Base-by-base conservation (phyloP, 805 yeast species). In the Teunomyces kruisii region DNA sequence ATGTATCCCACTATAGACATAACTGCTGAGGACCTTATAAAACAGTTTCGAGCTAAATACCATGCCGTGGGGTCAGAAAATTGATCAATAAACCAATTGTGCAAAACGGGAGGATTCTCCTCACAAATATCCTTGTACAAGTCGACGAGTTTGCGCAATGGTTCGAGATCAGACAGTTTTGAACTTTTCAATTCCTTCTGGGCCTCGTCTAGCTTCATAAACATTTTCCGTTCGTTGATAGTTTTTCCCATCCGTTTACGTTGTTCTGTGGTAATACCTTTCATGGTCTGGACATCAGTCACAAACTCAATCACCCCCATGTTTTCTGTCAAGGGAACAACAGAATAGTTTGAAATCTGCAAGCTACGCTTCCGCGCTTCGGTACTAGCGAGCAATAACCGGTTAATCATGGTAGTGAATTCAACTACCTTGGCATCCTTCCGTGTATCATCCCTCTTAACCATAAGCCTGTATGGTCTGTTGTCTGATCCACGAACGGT, bases 1-100 rank as follows among this genome's bases (percentile, higher is more conserved):
- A 94, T 81, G 60, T 88, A 88, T 0, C 99, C 99, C 4, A 92
- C 96, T 73, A 94, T 89, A 0, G 97, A 90, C 99, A 95, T 94
- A 0, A 92, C 98, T 0, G 97, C 97, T 22, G 86, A 74, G 0
- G 96, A 82, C 44, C 96, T 73, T 0, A 88, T 82, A 59, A 79
- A 95, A 29, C 75, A 72, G 40, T 83, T 84, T 44, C 98, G 68
- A 1, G 92, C 87, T 35, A 76, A 75, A 49, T 88, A 86, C 99
- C 99, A 94, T 1, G 80, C 70, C 6, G 83, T 79, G 0, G 98
- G 96, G 52, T 91, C 96, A 0, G 97, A 89, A 55, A 90, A 92
- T 42, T 80, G 84, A 46, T 88, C 91, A 16, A 88, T 74, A 58
- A 88, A 91, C 97, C 98, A 92, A 41, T 83, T 80, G 55, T 85